These are phyloP conservation scores for Candida pseudofarinosa DNA, from an alignment of 805 yeast genomes.

Conservation along the genomic window DNA sequence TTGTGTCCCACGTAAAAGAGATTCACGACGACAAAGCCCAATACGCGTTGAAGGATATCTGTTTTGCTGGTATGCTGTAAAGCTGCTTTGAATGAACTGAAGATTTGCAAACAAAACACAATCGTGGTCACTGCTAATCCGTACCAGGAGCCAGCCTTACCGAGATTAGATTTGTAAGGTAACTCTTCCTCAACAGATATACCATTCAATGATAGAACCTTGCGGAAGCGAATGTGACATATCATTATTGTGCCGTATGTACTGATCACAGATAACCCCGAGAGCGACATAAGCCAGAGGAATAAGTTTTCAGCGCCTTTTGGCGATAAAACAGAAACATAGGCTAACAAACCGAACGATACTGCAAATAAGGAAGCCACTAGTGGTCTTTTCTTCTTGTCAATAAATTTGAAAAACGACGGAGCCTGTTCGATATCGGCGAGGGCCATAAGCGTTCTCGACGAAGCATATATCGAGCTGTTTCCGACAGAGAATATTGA, in stretches of 20 bases:
- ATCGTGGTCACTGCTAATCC: constrained; percentile 23
- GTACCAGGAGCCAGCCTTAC: constrained; percentile 29
- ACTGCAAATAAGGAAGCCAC: constrained; percentile 6
- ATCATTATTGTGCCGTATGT: constrained; percentile 30
- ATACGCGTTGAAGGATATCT: constrained; percentile 51
- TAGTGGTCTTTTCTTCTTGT: constrained; percentile 9
- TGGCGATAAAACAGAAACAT: constrained; percentile 6
- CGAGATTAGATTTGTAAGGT: constrained; percentile 24
- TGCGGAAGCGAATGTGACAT: constrained; percentile 27
- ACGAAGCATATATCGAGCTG: constrained; percentile 21
- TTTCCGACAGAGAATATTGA: constrained; percentile 22
- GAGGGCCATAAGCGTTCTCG: constrained; percentile 19
- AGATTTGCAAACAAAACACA: constrained; percentile 31
- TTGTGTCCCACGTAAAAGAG: constrained; percentile 51
- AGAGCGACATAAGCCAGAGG: constrained; percentile 27
- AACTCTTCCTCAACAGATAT: constrained; percentile 27
- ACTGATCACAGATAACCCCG: constrained; percentile 26
- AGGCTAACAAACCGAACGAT: constrained; percentile 6
- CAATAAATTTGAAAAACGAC: constrained; percentile 6
- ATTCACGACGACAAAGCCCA: constrained; percentile 43
- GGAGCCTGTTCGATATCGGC: constrained; percentile 22
- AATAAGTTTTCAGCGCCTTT: constrained; percentile 17
- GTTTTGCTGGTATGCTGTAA: constrained; percentile 25
- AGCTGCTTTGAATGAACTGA: constrained; percentile 38
- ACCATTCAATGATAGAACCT: constrained; percentile 18